These are phyloP conservation scores for Pleurotus pulmonarius DNA, from an alignment of 768 basidiomycete genomes.

Conservation along the genomic window DNA sequence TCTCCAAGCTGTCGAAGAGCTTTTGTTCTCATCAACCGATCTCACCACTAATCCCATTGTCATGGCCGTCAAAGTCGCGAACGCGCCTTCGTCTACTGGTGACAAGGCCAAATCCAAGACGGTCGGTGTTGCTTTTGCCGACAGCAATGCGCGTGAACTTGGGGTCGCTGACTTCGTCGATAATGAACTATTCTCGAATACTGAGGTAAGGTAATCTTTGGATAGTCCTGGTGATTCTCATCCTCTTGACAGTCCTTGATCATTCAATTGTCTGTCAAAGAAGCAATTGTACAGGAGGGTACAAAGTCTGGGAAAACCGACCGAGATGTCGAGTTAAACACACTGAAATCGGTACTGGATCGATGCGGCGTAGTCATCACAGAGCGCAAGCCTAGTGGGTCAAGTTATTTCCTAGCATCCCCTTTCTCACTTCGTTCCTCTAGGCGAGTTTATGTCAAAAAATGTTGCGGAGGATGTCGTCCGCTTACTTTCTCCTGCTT, in stretches of 20 bases:
- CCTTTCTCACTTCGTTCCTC: neutral
- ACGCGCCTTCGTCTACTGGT: slow-evolving; percentile 36
- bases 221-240: slow-evolving; percentile 8
- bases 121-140: slow-evolving; percentile 88
- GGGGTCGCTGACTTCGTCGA: slow-evolving; percentile 92
- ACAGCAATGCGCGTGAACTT: slow-evolving; percentile 79
- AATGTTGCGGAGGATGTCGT: slow-evolving; percentile 79
- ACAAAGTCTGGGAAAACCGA: slow-evolving; percentile 69
- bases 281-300: slow-evolving; percentile 82
- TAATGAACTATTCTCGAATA: slow-evolving; percentile 93
- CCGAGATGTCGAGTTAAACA: slow-evolving; percentile 84
- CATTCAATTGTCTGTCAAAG: slow-evolving; percentile 97
- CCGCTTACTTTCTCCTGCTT: slow-evolving; percentile 55
- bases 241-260: slow-evolving; percentile 68
- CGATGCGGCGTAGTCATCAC: slow-evolving; percentile 89
- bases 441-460: slow-evolving; percentile 83
- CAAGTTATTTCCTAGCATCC: neutral
- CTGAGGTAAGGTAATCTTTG: slow-evolving; percentile 56
- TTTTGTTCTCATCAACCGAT: slow-evolving; percentile 81
- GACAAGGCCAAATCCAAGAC: slow-evolving; percentile 62
- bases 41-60: slow-evolving; percentile 83
- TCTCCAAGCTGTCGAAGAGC: slow-evolving; percentile 70
- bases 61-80: slow-evolving; percentile 79
- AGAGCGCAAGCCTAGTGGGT: slow-evolving; percentile 72
- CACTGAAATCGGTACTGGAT: slow-evolving; percentile 82